Base-by-base conservation (phyloP, 495 filamentous ascomycete species). In the Trichocladium antarcticum region DNA sequence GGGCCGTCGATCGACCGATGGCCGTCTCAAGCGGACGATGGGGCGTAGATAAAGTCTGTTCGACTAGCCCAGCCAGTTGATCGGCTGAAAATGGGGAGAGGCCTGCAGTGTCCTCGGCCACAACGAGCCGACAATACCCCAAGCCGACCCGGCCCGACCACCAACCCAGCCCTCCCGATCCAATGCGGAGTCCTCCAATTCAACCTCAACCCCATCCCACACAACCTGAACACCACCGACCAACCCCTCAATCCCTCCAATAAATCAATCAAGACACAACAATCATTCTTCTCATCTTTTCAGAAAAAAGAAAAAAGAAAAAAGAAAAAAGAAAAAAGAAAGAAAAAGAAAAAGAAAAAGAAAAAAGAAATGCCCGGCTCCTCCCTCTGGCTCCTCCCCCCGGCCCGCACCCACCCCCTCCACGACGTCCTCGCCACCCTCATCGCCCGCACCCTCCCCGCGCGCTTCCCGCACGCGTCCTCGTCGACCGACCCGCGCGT, bases 301-400 rank as follows among this genome's bases (percentile, higher is more conserved):
- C n/a, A n/a, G n/a, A 3, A 20, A 27, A 29, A 48, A 43, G 15
- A 21, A 20, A 28, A 36, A 21, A 19, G 54, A 49, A 44, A 62
- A n/a, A 29, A 29, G 27, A 37, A 24, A 1, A 6, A 22, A 12
- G 15, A 1, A 28, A 42, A 27, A 20, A 5, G 11, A 6, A 43
- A 17, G 5, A 32, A n/a, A 6, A 35, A 6, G 8, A 34, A 5
- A 34, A 35, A 32, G 9, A 20, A 27, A 29, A 48, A 43, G 15
- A 21, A 20, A 28, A 36, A 21, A 19, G 54, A 49, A 44, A 62
- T 62, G 59, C 49, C 59, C 5, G 57, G 55, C 45, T 58, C 57
- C 19, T 63, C 62, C 15, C 60, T 65, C 42, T 65, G 62, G 62
- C 58, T 65, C 22, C 38, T 61, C 34, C 62, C 62, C 10, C 60